Evolutionary conservation across 1,284 basidiomycete species (phyloP).

Genomic region (Papiliotrema nemorosa): DNA sequence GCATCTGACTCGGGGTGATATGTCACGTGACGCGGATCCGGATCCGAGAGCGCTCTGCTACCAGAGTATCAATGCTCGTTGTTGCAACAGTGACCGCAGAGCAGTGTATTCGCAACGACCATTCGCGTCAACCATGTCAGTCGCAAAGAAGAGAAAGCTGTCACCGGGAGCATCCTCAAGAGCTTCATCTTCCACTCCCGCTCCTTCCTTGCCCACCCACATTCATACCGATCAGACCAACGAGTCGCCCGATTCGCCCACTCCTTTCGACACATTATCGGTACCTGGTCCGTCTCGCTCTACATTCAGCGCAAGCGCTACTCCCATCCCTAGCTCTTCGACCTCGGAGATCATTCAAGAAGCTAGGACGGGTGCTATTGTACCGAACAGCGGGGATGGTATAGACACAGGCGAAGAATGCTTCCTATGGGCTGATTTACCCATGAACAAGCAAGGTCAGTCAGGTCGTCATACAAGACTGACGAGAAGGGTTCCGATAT

Average conservation of each 20-base stretch:
- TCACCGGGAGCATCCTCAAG: slow-evolving; percentile 15
- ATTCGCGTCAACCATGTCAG: not conserved
- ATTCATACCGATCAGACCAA: not conserved
- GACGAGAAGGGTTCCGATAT: slow-evolving; percentile 46
- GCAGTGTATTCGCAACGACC: no score
- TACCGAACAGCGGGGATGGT: slow-evolving; percentile 39
- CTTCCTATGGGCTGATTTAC: slow-evolving; percentile 45
- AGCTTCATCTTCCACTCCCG: slow-evolving; percentile 17
- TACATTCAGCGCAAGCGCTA: slow-evolving; percentile 10
- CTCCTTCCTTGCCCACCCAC: slow-evolving; percentile 5
- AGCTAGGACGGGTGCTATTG: slow-evolving; percentile 19
- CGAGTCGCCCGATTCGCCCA: slow-evolving; percentile 1
- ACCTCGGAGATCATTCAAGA: slow-evolving; percentile 8
- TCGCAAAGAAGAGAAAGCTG: slow-evolving; percentile 5
- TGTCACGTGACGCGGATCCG: no score
- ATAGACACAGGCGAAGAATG: slow-evolving; percentile 40
- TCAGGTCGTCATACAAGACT: not conserved
- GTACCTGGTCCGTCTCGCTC: slow-evolving; percentile 12
- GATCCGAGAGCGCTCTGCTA: no score
- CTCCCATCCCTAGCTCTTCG: slow-evolving; percentile 12
- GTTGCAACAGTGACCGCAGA: no score
- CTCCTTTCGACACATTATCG: slow-evolving; percentile 1
- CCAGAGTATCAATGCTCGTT: no score
- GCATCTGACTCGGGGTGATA: no score
- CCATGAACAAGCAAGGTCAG: slow-evolving; percentile 45